These are phyloP conservation scores for Candida easanensis DNA, from an alignment of 805 yeast genomes.

Conservation along the genomic window DNA sequence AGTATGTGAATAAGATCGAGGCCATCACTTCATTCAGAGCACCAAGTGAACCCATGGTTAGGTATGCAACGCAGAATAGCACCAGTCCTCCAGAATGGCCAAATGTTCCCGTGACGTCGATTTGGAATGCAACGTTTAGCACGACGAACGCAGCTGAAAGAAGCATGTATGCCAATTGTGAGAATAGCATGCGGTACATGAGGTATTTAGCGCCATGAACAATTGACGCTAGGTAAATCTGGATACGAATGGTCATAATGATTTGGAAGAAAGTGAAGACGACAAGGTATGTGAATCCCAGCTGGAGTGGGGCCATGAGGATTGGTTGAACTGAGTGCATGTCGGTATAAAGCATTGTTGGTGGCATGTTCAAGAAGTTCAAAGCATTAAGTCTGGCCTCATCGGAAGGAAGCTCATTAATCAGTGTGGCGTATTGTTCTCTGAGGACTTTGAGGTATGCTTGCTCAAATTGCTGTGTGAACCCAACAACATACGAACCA, in stretches of 20 bases:
- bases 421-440: conserved; percentile 5
- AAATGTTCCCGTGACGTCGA: conserved; percentile 52
- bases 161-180: conserved; percentile 51
- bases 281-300: conserved; percentile 69
- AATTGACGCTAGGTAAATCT: conserved; percentile 36
- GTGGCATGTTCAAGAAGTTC: conserved; percentile 12
- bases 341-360: conserved; percentile 35
- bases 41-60: conserved; percentile 73
- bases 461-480: conserved; percentile 42
- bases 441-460: conserved; percentile 9
- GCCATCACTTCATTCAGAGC: conserved; percentile 64
- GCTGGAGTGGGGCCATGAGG: conserved; percentile 62
- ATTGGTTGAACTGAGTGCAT: conserved; percentile 46
- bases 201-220: conserved; percentile 43
- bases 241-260: conserved; percentile 48
- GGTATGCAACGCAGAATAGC: conserved; percentile 61
- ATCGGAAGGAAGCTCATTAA: conserved; percentile 34
- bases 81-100: conserved; percentile 70
- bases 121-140: conserved; percentile 64
- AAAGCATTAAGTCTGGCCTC: conserved; percentile 22
- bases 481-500: conserved; percentile 41
- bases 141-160: conserved; percentile 56
- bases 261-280: conserved; percentile 72
- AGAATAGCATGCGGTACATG: conserved; percentile 36
- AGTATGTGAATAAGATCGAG: conserved; percentile 43